A percentile compares a stretch with the other conserved stretches of the same genome.
phyloP scores from a whole-genome alignment of 139 green algal genomes.

The Dunaliella sp. region DNA sequence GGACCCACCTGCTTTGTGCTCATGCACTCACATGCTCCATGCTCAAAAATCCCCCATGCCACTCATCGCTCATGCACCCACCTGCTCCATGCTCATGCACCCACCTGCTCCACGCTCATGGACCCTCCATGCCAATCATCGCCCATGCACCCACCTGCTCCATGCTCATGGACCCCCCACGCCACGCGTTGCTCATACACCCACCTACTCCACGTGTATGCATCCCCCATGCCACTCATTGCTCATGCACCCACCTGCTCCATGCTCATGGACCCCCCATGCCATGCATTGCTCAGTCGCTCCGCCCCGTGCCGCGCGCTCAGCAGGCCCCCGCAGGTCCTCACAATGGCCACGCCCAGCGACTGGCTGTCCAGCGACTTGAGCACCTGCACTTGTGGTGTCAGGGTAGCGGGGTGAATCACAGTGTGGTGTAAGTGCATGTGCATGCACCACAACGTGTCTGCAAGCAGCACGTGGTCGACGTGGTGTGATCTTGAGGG shows the following conservation, averaged over 20 bases:
- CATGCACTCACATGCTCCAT: not conserved
- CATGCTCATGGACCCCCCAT: slow-evolving; percentile 55
- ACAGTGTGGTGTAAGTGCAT: not conserved
- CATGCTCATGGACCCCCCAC: not conserved
- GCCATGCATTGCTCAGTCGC: slow-evolving; percentile 77
- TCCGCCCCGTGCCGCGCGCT: slow-evolving; percentile 74
- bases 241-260: slow-evolving; percentile 43
- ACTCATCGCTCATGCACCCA: slow-evolving; percentile 32
- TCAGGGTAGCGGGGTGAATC: not conserved
- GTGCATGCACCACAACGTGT: too few relatives aligned
- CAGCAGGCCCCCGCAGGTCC: slow-evolving; percentile 55
- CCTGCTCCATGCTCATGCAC: slow-evolving; percentile 52
- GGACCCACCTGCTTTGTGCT: not conserved
- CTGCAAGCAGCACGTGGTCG: too few relatives aligned
- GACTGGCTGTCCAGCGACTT: slow-evolving; percentile 50
- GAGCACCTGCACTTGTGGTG: slow-evolving; percentile 43
- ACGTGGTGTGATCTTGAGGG: too few relatives aligned
- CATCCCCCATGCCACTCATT: slow-evolving; percentile 12
- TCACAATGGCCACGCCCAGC: slow-evolving; percentile 54
- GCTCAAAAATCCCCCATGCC: too few relatives aligned
- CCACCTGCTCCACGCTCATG: too few relatives aligned
- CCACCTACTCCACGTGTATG: not conserved
- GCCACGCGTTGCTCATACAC: not conserved
- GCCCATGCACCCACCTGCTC: not conserved
- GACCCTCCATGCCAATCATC: slow-evolving; percentile 76